Evolutionary conservation across 2,329 filamentous ascomycete genomes (phyloP).

Genomic region (Ilyonectria destructans): DNA sequence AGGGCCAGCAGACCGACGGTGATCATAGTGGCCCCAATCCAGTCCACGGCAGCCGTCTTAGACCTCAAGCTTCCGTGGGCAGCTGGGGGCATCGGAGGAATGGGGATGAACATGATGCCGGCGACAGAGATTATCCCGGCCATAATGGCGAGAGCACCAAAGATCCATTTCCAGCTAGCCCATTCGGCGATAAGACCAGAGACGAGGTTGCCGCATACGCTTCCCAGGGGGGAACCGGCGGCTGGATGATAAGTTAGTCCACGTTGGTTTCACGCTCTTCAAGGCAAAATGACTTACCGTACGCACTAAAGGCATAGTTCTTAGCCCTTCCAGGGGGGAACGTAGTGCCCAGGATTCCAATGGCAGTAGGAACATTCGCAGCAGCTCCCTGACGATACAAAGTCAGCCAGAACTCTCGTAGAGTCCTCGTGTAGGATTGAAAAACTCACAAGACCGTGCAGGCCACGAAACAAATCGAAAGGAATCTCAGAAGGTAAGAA

Average conservation of each 20-base stretch:
- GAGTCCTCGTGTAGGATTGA: background rate
- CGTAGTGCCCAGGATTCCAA: constrained; percentile 79
- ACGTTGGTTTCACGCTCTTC: background rate
- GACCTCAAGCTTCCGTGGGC: constrained; percentile 49
- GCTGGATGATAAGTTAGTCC: constrained; percentile 54
- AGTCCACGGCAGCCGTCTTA: constrained; percentile 71
- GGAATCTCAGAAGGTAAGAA: constrained; percentile 78
- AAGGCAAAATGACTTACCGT: constrained; percentile 58
- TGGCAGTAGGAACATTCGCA: constrained; percentile 79
- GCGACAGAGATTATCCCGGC: constrained; percentile 70
- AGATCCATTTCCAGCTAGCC: constrained; percentile 77
- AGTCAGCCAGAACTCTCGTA: background rate
- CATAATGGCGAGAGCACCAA: constrained; percentile 76
- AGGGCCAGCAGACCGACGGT: constrained; percentile 75
- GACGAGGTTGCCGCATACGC: constrained; percentile 76
- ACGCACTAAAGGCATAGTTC: constrained; percentile 79
- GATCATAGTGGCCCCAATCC: constrained; percentile 76
- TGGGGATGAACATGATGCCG: constrained; percentile 74
- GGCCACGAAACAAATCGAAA: constrained; percentile 77
- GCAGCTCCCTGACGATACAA: constrained; percentile 68
- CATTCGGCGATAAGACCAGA: constrained; percentile 77
- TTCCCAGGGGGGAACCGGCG: constrained; percentile 76
- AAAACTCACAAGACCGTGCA: constrained; percentile 71
- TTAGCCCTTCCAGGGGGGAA: constrained; percentile 79
- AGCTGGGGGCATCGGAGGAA: constrained; percentile 56